Conservation (phyloP, 2,329 filamentous ascomycete species). For the Akanthomyces lecanii region DNA sequence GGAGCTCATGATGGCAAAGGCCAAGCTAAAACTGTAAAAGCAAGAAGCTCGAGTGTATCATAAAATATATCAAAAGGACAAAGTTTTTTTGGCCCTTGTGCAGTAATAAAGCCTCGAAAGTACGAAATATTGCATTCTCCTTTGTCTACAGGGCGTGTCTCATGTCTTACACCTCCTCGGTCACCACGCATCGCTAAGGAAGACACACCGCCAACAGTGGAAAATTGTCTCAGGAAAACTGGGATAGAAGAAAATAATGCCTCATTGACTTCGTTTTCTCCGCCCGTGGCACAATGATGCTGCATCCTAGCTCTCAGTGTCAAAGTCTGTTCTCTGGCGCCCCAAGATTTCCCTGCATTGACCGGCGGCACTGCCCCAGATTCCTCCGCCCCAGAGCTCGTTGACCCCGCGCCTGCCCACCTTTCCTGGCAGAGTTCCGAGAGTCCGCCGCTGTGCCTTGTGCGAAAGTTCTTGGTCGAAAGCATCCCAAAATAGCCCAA, state of each 20-base stretch:
- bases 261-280: neutral
- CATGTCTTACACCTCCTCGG: neutral
- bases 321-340: neutral
- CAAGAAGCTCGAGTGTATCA: neutral
- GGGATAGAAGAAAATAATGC: neutral
- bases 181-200: neutral
- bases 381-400: neutral
- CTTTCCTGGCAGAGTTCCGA: too few relatives aligned
- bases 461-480: too few relatives aligned
- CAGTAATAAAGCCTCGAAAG: neutral
- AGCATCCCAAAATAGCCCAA: too few relatives aligned
- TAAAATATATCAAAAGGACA: neutral
- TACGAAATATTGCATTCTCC: neutral
- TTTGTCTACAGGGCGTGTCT: neutral
- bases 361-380: neutral
- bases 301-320: too few relatives aligned
- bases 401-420: neutral
- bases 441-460: too few relatives aligned
- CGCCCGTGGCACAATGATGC: neutral
- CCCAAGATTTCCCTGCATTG: neutral
- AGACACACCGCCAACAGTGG: neutral
- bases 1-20: conserved; percentile 30
- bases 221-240: neutral
- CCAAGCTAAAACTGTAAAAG: conserved; percentile 21
- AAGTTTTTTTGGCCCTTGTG: neutral